Evolutionary conservation across 2,329 filamentous ascomycete species (phyloP), one percentile per base, ranked within the genome.

Genomic region (Apiospora koreana): DNA sequence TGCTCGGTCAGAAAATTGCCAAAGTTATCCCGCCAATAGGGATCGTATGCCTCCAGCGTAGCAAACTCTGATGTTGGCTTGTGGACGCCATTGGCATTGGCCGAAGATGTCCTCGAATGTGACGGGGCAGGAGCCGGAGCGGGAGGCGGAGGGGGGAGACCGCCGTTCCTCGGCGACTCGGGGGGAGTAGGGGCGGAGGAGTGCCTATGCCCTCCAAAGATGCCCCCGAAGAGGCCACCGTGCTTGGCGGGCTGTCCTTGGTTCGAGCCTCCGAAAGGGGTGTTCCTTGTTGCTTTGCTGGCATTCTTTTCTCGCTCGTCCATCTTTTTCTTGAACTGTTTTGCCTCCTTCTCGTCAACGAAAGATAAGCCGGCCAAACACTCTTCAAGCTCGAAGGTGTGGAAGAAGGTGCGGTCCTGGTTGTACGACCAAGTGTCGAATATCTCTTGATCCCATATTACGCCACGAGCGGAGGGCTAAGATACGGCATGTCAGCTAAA

Each of bases 391-490:
- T 99, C 96, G 80, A 99, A 99, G 7, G 94, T 94, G 82, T 98
- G 95, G 83, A 99, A 99, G 83, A 98, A 99, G 71, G 94, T 95
- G 72, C 96, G 92, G 80, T 99, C 96, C 79, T 98, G 95, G 83
- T 98, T 97, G 86, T 98, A 99, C 73, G 87, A 86, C 87, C 97
- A 98, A 67, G 91, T 91, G 76, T 99, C 95, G 83, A 97, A 99
- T 77, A 99, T 94, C 83, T 99, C 96, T 83, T 98, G 95, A 78
- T 97, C 95, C 94, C 94, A 98, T 77, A 98, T 92, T 67, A 98
- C 94, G 70, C 95, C 95, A 79, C 92, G 89, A 79, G 90, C 91
- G 67, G 92, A 86, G 70, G 94, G 88, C 92, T 95, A 78, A 4
- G 69, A 16, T 18, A 28, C 31, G 31, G 2, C 23, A 16, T 43